These are phyloP conservation scores for Ricinus communis DNA, from an alignment of 345 rosid species.

Conservation along the genomic window DNA sequence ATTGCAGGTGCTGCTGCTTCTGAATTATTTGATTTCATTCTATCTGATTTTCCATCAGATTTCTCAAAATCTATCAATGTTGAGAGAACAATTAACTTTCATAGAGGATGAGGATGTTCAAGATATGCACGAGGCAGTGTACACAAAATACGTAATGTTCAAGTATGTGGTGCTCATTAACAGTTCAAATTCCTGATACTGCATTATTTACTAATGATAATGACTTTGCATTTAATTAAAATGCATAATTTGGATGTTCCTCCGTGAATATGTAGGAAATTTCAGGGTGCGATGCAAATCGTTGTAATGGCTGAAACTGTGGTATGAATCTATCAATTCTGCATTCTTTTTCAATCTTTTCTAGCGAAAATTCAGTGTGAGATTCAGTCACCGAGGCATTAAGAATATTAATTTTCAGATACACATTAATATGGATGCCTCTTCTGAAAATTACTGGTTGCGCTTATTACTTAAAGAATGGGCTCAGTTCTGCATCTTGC, in stretches of 20 bases:
- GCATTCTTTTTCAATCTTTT: neutral
- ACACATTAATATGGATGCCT: slow-evolving; percentile 66
- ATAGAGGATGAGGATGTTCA: slow-evolving; percentile 83
- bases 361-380: neutral
- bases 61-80: slow-evolving; percentile 62
- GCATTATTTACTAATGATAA: neutral
- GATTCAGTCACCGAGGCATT: slow-evolving; percentile 16
- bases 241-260: neutral
- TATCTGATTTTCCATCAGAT: slow-evolving; percentile 80
- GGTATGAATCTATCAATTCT: slow-evolving; percentile 41
- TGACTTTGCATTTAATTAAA: slow-evolving; percentile 1
- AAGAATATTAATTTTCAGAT: slow-evolving; percentile 45
- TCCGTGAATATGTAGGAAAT: slow-evolving; percentile 56
- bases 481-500: slow-evolving; percentile 83
- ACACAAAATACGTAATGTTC: slow-evolving; percentile 77
- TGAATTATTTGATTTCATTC: slow-evolving; percentile 78
- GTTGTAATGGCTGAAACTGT: slow-evolving; percentile 81
- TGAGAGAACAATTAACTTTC: slow-evolving; percentile 67
- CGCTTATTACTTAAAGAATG: slow-evolving; percentile 79
- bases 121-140: slow-evolving; percentile 78
- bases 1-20: slow-evolving; percentile 71
- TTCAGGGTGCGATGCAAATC: slow-evolving; percentile 89
- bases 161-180: slow-evolving; percentile 47
- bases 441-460: slow-evolving; percentile 74
- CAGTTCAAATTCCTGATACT: neutral